Evolutionary conservation across 108 stramenopile species (phyloP).

Genomic region (Pseudonitzschia delicatissima): DNA sequence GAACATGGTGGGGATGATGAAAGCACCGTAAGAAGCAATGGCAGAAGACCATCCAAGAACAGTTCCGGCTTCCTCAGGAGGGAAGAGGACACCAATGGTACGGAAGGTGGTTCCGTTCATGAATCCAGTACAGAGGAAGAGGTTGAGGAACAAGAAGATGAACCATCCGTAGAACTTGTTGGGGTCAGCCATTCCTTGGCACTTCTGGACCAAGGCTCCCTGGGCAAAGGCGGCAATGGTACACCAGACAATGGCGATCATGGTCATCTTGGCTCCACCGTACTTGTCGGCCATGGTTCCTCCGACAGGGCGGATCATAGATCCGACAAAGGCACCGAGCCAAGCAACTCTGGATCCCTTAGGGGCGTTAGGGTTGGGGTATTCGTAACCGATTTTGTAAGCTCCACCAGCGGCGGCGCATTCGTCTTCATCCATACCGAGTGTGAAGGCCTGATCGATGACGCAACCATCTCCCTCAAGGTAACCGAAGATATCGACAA

Average conservation of each 20-base stretch:
- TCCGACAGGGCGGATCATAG: conserved; percentile 27
- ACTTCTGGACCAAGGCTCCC: conserved; percentile 19
- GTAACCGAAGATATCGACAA: conserved; percentile 33
- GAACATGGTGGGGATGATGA: conserved; percentile 33
- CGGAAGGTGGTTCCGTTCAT: conserved; percentile 40
- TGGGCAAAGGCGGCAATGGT: conserved; percentile 22
- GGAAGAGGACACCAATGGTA: conserved; percentile 34
- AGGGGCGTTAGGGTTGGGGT: conserved; percentile 31
- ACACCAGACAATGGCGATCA: conserved; percentile 30
- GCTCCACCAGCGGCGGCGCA: conserved; percentile 12
- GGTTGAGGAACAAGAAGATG: conserved; percentile 31
- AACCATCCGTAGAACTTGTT: conserved; percentile 24
- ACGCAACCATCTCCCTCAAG: conserved; percentile 23
- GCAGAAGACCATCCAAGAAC: conserved; percentile 35
- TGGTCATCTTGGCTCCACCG: conserved; percentile 33
- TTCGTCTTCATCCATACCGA: conserved; percentile 10
- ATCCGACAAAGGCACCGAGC: conserved; percentile 28
- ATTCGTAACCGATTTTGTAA: conserved; percentile 15
- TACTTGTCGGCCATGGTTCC: conserved; percentile 30
- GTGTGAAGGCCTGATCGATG: conserved; percentile 11
- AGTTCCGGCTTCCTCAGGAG: conserved; percentile 21
- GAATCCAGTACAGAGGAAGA: conserved; percentile 21
- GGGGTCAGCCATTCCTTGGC: conserved; percentile 14
- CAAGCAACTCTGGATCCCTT: conserved; percentile 19
- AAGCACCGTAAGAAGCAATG: conserved; percentile 32